Base-by-base conservation (phyloP, 2,329 filamentous ascomycete species). In the Neoarthrinium moseri region DNA sequence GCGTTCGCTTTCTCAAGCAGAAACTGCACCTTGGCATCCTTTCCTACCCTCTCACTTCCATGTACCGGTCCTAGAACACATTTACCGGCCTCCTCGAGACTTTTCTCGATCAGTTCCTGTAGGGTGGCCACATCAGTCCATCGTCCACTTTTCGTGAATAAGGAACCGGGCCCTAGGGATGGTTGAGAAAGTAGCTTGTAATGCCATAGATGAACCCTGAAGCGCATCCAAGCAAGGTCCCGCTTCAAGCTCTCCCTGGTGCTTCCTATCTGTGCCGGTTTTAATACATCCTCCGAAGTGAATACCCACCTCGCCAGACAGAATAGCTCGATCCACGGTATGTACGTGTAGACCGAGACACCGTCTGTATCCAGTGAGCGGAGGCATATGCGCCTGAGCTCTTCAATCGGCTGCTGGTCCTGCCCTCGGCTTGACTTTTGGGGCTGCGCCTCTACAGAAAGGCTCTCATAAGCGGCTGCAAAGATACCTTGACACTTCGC, bases 241-340 rank as follows among this genome's bases (percentile, higher is more conserved):
- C 56, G 53, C 6, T 56, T 56, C 7, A 75, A 50, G 23, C 74
- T 18, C 59, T 54, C 24, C 77, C 67, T 6, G 62, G 63, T 13
- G 54, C 43, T 6, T 47, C 52, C 6, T 41, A n/a, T n/a, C 41
- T 47, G 3, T 6, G 39, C 50, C 10, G 54, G 56, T 6, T 57
- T 40, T n/a, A n/a, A n/a, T 20, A 59, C 45, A 6, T 48, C 18
- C 7, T 54, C 12, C 68, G 70, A 58, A 71, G 65, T 63, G 45
- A 82, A 70, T 22, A 80, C 63, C 51, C 71, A 71, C 21, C 72
- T 67, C 3, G 91, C 89, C 6, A 96, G 72, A 52, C 83, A 85
- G 51, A 97, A 87, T 1, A 97, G 76, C 61, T 96, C 90, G 12
- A 96, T 75, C 53, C 87, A 80, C 1, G 91, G 90, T 17, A 91